Base-by-base conservation (phyloP, 768 basidiomycete genomes). In the Tricholoma sp. region DNA sequence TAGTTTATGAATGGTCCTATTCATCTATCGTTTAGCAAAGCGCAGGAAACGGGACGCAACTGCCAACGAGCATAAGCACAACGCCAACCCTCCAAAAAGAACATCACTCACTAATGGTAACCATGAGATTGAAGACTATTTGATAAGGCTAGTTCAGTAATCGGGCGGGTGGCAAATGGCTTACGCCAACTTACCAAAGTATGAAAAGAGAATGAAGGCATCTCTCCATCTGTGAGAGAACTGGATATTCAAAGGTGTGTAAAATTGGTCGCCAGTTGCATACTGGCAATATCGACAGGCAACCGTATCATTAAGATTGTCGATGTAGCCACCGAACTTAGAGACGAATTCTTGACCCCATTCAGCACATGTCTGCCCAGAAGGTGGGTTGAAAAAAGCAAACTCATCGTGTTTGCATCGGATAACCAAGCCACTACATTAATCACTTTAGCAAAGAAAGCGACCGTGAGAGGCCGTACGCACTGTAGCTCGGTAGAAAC, bases 231-330 rank as follows among this genome's bases (percentile, higher is more conserved):
- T 74, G 18, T 80, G 65, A 5, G 75, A 72, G 66, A 77, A 90
- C 0, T 67, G 66, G 63, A 92, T 89, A 60, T 88, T 88, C 43
- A 92, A 70, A 0, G 86, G 86, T 10, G 68, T 63, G 67, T 77
- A 88, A 72, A 86, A 92, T 60, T 91, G 73, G 61, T 91, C 86
- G 0, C 89, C 89, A 21, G 80, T 71, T 64, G 61, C 54, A 65
- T 80, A 91, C 63, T 83, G 81, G 64, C 93, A 94, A 68, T 91
- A 94, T 14, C 79, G 77, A 69, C 94, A 95, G 5, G 70, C 66
- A 1, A 67, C 54, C 0, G 83, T 86, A 10, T 80, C 89, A 55
- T 77, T 73, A 0, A 79, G 76, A 62, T 94, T 85, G 56, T 84
- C 77, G 14, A 95, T 71, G 69, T 94, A 94, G 0, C 93, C 93